Evolutionary conservation across 805 yeast genomes (phyloP).

Genomic region (Hagleromyces aurorensis): DNA sequence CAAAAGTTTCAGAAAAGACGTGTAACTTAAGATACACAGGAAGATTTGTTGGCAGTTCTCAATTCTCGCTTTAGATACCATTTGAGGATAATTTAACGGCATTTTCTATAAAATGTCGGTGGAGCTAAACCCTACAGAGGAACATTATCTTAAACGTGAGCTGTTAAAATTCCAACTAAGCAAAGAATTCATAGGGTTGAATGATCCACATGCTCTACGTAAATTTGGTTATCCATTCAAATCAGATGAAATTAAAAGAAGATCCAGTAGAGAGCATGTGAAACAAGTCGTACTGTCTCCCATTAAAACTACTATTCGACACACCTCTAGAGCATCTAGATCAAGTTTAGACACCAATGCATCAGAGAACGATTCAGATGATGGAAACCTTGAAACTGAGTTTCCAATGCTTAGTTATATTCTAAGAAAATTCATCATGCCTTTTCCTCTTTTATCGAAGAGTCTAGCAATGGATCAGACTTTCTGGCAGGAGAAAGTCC

Average conservation of each 20-base stretch:
- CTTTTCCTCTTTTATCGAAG: constrained; percentile 66
- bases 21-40: not conserved
- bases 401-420: constrained; percentile 68
- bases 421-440: constrained; percentile 50
- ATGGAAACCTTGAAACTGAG: constrained; percentile 29
- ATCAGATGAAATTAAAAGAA: too few species aligned
- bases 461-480: constrained; percentile 39
- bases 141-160: constrained; percentile 83
- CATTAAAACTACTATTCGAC: too few species aligned
- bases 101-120: constrained; percentile 6
- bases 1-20: not conserved
- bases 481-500: constrained; percentile 77
- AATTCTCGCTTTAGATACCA: not conserved
- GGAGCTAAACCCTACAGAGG: constrained; percentile 52
- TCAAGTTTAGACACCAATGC: constrained; percentile 4
- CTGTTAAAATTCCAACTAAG: constrained; percentile 54
- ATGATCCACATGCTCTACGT: constrained; percentile 55
- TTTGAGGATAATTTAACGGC: not conserved
- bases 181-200: constrained; percentile 52
- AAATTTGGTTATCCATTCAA: constrained; percentile 72
- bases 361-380: too few species aligned
- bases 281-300: constrained; percentile 6
- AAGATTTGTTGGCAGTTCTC: not conserved
- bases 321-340: constrained; percentile 3
- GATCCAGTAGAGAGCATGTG: constrained; percentile 16